Percentiles rank a stretch among this genome's conserved stretches.
These are phyloP conservation scores for Penicillium brasilianum DNA, from an alignment of 2,329 filamentous ascomycete genomes.

Conservation along the genomic window DNA sequence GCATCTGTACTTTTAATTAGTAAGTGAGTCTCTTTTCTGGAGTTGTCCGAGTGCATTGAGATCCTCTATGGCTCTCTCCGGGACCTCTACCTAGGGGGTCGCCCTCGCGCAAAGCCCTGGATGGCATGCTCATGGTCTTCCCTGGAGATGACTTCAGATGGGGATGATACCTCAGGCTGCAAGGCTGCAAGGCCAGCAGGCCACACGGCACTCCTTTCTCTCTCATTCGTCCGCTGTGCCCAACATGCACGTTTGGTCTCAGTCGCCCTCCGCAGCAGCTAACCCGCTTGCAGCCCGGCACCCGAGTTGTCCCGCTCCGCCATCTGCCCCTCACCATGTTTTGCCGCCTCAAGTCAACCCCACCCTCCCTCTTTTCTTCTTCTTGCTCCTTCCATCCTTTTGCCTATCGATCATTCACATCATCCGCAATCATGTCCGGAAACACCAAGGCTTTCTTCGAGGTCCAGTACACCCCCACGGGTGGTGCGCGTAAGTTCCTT, in stretches of 20 bases:
- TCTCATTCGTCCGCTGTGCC: too few relatives aligned
- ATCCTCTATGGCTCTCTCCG: constrained; percentile 1
- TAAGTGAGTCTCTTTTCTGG: constrained; percentile 20
- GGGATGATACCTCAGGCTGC: constrained; percentile 21
- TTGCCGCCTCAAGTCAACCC: constrained; percentile 51
- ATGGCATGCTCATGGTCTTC: background rate
- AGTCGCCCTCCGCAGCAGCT: constrained; percentile 28
- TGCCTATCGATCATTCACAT: constrained; percentile 47
- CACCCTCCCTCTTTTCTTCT: constrained; percentile 50
- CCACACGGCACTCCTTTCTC: background rate
- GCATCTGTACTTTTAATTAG: constrained; percentile 24
- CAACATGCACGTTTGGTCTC: constrained; percentile 24
- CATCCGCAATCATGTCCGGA: constrained; percentile 72
- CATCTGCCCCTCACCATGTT: constrained; percentile 49
- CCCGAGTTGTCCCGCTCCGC: constrained; percentile 34
- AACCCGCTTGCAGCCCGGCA: constrained; percentile 32
- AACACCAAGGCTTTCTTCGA: constrained; percentile 75
- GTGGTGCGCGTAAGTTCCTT: constrained; percentile 36
- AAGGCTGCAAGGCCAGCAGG: background rate
- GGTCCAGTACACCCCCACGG: constrained; percentile 61
- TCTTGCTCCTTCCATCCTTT: constrained; percentile 44
- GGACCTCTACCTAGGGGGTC: background rate
- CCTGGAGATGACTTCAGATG: background rate
- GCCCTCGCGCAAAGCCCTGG: background rate
- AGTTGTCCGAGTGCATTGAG: background rate